Base-by-base conservation (phyloP, 345 rosid species). In the Crucihimalaya himalaica region DNA sequence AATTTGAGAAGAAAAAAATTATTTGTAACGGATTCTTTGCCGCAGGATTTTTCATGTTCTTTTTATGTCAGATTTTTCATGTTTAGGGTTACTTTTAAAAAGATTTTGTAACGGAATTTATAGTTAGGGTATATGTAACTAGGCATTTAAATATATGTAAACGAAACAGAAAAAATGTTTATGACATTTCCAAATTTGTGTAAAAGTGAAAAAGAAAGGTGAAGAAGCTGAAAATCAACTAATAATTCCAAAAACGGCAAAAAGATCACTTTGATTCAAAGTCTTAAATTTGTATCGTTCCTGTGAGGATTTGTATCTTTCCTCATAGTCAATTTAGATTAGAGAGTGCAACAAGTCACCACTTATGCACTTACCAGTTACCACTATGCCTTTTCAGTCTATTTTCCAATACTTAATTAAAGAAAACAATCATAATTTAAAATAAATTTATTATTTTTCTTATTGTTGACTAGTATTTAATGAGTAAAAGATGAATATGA, bases 21-120 rank as follows among this genome's bases (percentile, higher is more conserved):
- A 25, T 28, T 3, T 28, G 73, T 74, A 67, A 74, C 78, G 46
- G 78, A 59, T 32, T 37, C 29, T 32, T n/a, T 15, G 61, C 14
- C 15, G 62, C 14, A 16, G 21, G 60, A 48, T 47, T 35, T 67
- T 59, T 59, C 78, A 50, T 67, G 78, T 67, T 29, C 12, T 19
- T 45, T 37, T 46, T 47, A 34, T 51, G 29, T 31, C 6, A 11
- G 15, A 59, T 28, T 67, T 75, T 59, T 67, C 79, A 68, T 68
- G 73, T 67, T 74, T 68, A 67, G 39, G 47, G 35, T 21, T 58
- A 40, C 39, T 67, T 67, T 32, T 45, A 23, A 23, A 23, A 23
- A 23, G 68, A 64, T 10, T 3, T 39, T 21, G 79, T 75, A 75
- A 75, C 73, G 48, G 62, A 60, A 48, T 74, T 6, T 58, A 48